Evolutionary conservation across 306 rosid genomes (phyloP), one percentile per base, ranked within the genome.

Genomic region (Glycine latifolia): DNA sequence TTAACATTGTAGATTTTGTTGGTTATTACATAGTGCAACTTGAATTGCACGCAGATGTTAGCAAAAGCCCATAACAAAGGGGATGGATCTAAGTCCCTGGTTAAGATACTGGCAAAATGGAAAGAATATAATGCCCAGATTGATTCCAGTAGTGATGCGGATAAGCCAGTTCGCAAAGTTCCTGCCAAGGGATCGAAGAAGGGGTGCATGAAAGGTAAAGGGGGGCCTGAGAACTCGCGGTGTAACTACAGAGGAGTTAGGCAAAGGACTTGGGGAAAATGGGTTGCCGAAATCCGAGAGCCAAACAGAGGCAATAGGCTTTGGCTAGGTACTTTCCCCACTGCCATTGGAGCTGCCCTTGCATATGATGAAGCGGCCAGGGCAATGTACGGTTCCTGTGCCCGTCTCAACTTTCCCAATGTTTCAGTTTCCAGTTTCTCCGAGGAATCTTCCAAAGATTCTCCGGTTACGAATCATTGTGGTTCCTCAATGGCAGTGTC

Each of bases 201-300:
- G 77, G 98, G 97, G 54, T 94, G 98, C 60, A 94, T 94, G 98
- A 94, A 92, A 58, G 98, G 98, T 7, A 94, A 94, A 79, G 98
- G 98, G 54, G 98, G 98, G 66, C 97, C 98, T 2, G 97, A 94
- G 85, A 94, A 94, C 46, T 88, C 94, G 15, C 89, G 94, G 35
- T 94, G 97, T 84, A 92, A 90, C 84, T 94, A 83, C 87, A 82
- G 98, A 83, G 98, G 98, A 54, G 98, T 94, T 17, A 87, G 98
- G 89, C 97, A 94, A 75, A 92, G 96, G 85, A 92, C 97, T 12
- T 94, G 98, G 98, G 94, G 98, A 49, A 94, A 94, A 79, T 94
- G 97, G 98, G 97, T 94, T 82, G 88, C 96, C 9, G 97, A 92
- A 79, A 94, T 94, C 54, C 85, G 98, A 35, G 88, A 90, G 73